These are phyloP conservation scores for Fusarium sp. DNA, from an alignment of 2,329 filamentous ascomycete genomes.

Conservation along the genomic window DNA sequence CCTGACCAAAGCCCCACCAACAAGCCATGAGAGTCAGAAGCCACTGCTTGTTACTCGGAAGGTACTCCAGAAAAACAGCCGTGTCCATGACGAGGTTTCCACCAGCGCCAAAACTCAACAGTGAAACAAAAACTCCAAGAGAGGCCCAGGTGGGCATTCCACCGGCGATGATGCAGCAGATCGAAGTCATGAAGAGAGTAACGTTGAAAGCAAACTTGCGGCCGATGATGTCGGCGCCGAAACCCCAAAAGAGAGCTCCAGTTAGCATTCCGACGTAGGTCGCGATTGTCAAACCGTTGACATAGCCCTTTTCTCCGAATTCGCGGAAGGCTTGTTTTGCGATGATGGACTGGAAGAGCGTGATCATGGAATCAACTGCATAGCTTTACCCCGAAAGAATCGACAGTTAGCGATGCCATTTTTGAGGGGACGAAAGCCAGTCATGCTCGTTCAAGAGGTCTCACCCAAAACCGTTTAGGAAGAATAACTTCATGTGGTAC, in stretches of 20 bases:
- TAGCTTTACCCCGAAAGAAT: neutral
- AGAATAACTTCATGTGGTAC: constrained; percentile 72
- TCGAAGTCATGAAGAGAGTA: constrained; percentile 12
- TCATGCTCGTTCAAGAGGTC: neutral
- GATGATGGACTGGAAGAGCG: constrained; percentile 17
- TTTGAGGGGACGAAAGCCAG: neutral
- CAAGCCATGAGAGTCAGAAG: constrained; percentile 19
- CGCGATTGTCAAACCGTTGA: constrained; percentile 14
- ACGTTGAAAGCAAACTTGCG: constrained; percentile 28
- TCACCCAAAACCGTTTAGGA: constrained; percentile 71
- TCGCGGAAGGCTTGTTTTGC: constrained; percentile 19
- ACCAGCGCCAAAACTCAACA: constrained; percentile 11
- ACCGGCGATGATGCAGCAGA: constrained; percentile 11
- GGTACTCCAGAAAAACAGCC: constrained; percentile 27
- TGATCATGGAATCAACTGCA: constrained; percentile 30
- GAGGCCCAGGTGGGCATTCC: constrained; percentile 4
- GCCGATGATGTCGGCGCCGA: constrained; percentile 27
- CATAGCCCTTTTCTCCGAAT: constrained; percentile 12
- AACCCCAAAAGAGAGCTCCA: constrained; percentile 29
- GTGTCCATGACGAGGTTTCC: constrained; percentile 28
- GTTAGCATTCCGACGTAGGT: constrained; percentile 17
- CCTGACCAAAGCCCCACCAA: constrained; percentile 30
- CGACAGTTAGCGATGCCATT: neutral
- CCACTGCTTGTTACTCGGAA: constrained; percentile 19
- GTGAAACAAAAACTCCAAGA: constrained; percentile 10